phyloP scores from a whole-genome alignment of 192 early-diverging fungal species.

The Funneliformis mosseae region DNA sequence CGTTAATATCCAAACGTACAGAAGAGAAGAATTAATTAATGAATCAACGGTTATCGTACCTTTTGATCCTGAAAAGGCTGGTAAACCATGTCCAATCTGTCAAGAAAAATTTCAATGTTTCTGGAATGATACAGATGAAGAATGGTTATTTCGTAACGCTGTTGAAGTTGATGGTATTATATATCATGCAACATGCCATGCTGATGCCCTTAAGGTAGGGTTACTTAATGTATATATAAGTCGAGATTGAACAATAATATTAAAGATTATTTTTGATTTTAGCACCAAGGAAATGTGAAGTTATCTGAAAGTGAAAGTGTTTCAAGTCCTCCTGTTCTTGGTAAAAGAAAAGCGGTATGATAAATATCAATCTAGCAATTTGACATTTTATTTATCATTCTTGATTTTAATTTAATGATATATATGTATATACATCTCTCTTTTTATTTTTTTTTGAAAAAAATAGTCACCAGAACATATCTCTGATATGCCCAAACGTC shows the following conservation, averaged over 20 bases:
- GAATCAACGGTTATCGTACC: slow-evolving; percentile 35
- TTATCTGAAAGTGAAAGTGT: not conserved
- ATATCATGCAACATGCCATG: slow-evolving; percentile 63
- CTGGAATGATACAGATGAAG: slow-evolving; percentile 78
- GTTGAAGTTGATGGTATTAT: slow-evolving; percentile 60
- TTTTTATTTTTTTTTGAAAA: not conserved
- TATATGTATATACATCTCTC: no score
- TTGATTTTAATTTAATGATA: not conserved
- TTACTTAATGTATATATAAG: slow-evolving; percentile 20
- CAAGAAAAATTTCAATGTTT: slow-evolving; percentile 72
- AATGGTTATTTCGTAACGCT: slow-evolving; percentile 75
- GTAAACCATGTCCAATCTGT: slow-evolving; percentile 72
- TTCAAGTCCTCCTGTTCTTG: not conserved
- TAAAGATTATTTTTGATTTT: not conserved
- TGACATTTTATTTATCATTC: not conserved
- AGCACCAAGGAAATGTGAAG: not conserved
- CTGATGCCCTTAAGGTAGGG: slow-evolving; percentile 47
- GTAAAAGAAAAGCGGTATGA: slow-evolving; percentile 8
- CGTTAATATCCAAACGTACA: slow-evolving; percentile 34
- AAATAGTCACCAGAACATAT: slow-evolving; percentile 10
- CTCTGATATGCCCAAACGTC: slow-evolving; percentile 10
- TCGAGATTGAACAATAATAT: not conserved
- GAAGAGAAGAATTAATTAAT: slow-evolving; percentile 37
- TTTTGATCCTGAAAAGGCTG: slow-evolving; percentile 39
- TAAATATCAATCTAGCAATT: not conserved